Conservation (phyloP, 305 asterid genomes). For the Solanum hybrid region DNA sequence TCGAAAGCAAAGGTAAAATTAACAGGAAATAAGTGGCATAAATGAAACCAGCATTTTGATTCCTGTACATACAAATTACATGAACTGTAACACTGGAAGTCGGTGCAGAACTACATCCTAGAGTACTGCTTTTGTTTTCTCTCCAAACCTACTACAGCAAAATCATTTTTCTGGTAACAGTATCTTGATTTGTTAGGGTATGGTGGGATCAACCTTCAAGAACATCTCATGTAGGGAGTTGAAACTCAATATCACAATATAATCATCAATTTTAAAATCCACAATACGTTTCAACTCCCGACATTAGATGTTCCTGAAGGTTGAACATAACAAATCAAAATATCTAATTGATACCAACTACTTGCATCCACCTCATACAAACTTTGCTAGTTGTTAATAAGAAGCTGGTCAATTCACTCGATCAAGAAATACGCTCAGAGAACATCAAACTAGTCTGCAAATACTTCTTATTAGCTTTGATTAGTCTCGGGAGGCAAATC, state of each 20-base stretch:
- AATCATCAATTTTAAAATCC: background rate
- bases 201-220: background rate
- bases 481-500: slow-evolving; percentile 35
- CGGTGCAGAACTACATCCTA: background rate
- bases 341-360: background rate
- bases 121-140: background rate
- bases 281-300: background rate
- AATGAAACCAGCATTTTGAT: background rate
- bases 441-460: background rate
- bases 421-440: background rate
- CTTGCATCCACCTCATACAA: background rate
- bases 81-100: background rate
- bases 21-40: background rate
- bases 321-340: background rate
- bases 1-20: background rate
- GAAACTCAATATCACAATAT: background rate
- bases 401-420: background rate
- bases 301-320: background rate
- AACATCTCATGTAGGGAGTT: background rate
- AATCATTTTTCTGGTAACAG: background rate
- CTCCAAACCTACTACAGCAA: background rate
- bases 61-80: background rate
- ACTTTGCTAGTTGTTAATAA: background rate
- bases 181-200: background rate
- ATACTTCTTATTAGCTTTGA: background rate